Base-by-base conservation (phyloP, 345 rosid species). In the Moricandia moricandioides region DNA sequence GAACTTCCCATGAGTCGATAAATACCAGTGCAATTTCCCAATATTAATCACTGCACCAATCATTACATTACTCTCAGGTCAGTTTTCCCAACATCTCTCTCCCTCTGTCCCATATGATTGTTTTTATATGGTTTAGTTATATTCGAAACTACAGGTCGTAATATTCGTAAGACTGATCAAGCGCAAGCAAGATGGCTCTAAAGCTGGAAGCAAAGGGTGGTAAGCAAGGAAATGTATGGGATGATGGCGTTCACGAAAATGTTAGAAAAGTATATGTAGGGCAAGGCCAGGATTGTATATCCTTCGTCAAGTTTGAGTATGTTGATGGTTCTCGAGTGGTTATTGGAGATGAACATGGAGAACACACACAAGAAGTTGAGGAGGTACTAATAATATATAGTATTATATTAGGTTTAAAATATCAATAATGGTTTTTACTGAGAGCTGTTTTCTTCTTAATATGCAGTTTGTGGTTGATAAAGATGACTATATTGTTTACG, bases 401-500 rank as follows among this genome's bases (percentile, higher is more conserved):
- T 21, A 21, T 21, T 21, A 21, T 21, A 21, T 21, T 21, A 21
- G 24, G 24, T 21, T 21, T 21, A 21, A 21, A 21, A 21, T 21
- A 21, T 21, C 24, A 21, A 21, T 9, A 34, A 18, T 18, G 2
- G 33, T 71, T 49, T 61, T 34, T 69, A 37, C 3, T 34, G 18
- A 56, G 24, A 27, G 8, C 16, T 43, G 0, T 29, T 11, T 30
- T 31, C 4, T 33, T 1, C 17, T 21, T 21, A 21, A 51, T 67
- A 17, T 69, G 31, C 17, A 70, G 80, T 70, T 76, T 40, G 75
- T 29, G 80, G 57, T 76, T 40, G 81, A 77, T 52, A 24, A 4
- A 2, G 77, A 67, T 30, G 81, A 78, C 54, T 78, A 71, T 55
- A 78, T 78, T 58, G 39, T 52, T 5, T 78, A 35, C 2, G 77